These are phyloP conservation scores for Fomitopsis schrenkii DNA, from an alignment of 1,284 basidiomycete species.

Conservation along the genomic window DNA sequence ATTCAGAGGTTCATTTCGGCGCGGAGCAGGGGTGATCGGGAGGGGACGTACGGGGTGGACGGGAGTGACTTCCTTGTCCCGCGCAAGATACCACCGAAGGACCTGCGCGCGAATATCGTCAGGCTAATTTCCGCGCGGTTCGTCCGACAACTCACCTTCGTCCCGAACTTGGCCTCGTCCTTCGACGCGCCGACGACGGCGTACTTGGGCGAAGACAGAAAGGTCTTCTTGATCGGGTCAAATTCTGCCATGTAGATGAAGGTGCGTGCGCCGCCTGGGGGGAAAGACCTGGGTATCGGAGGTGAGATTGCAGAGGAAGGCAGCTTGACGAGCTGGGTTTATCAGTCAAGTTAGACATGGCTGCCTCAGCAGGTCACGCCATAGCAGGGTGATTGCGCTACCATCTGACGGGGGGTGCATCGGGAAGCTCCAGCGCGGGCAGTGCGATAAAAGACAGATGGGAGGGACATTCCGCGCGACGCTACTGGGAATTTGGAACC, in stretches of 20 bases:
- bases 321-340: not conserved
- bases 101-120: slow-evolving; percentile 37
- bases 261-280: not conserved
- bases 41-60: slow-evolving; percentile 54
- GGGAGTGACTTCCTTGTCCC: slow-evolving; percentile 61
- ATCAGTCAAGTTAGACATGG: not conserved
- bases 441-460: not conserved
- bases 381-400: not conserved
- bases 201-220: slow-evolving; percentile 58
- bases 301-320: not conserved
- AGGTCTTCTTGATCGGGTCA: slow-evolving; percentile 45
- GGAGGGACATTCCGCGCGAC: not conserved
- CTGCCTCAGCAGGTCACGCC: slow-evolving; percentile 11
- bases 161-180: slow-evolving; percentile 71
- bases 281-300: slow-evolving; percentile 4
- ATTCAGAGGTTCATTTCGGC: not conserved
- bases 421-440: not conserved
- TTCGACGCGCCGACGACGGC: slow-evolving; percentile 81
- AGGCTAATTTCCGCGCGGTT: not conserved
- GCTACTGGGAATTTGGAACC: not conserved
- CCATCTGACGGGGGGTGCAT: not conserved
- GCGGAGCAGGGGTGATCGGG: not conserved
- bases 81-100: slow-evolving; percentile 70
- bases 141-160: slow-evolving; percentile 48
- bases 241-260: slow-evolving; percentile 18